Conservation (phyloP, 176 grass and related monocot genomes). For the Cenchrus americanus region DNA sequence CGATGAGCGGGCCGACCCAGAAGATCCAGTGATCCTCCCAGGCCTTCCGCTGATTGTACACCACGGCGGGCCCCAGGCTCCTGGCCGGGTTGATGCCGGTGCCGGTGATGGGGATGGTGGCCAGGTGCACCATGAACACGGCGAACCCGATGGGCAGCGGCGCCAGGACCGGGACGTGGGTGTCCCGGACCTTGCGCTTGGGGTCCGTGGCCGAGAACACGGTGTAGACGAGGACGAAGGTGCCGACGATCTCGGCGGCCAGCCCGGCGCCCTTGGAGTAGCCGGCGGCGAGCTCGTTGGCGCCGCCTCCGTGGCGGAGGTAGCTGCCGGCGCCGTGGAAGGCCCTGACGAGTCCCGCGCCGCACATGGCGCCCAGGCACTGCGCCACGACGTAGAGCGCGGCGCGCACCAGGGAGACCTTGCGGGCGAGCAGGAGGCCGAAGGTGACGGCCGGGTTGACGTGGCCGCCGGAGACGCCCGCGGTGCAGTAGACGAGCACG, state of each 20-base stretch:
- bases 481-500: slow-evolving; percentile 99
- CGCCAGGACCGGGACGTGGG: too few relatives aligned
- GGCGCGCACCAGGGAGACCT: slow-evolving; percentile 88
- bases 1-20: slow-evolving; percentile 46
- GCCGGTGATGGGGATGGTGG: slow-evolving; percentile 47
- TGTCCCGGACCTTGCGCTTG: too few relatives aligned
- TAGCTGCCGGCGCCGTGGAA: neutral
- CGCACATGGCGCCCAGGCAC: slow-evolving; percentile 86
- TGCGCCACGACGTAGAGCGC: slow-evolving; percentile 33
- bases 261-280: too few relatives aligned
- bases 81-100: slow-evolving; percentile 49
- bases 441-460: slow-evolving; percentile 96
- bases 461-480: slow-evolving; percentile 91
- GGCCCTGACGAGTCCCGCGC: slow-evolving; percentile 66
- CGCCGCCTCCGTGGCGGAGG: too few relatives aligned
- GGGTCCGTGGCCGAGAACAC: too few relatives aligned
- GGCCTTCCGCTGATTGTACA: slow-evolving; percentile 37
- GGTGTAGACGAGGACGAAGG: too few relatives aligned
- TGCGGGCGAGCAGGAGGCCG: slow-evolving; percentile 76
- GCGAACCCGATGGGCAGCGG: too few relatives aligned
- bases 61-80: slow-evolving; percentile 32
- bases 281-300: too few relatives aligned
- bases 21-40: slow-evolving; percentile 52
- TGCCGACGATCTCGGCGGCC: too few relatives aligned
- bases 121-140: slow-evolving; percentile 45